phyloP scores from a whole-genome alignment of 106 monocot species.

The Dendrobium nobile region DNA sequence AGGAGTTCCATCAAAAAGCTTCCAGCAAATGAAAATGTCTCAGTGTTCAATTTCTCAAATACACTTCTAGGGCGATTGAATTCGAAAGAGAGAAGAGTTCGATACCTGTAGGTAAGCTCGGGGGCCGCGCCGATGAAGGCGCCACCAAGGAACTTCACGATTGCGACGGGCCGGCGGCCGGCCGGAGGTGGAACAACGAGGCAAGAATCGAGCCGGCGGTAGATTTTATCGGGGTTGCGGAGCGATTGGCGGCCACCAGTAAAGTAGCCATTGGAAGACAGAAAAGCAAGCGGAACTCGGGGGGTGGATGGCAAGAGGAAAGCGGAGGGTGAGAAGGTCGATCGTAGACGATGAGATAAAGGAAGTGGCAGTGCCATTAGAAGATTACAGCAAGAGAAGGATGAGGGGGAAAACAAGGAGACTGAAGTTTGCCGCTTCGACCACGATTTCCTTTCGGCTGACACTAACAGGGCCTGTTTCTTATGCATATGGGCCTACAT shows the following conservation, averaged over 20 bases:
- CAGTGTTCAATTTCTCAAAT: neutral
- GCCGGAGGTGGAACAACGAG: conserved; percentile 62
- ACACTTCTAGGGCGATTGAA: neutral
- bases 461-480: too few species aligned
- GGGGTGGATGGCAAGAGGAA: neutral
- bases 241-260: neutral
- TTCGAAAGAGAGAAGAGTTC: neutral
- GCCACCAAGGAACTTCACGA: conserved; percentile 86
- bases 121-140: conserved; percentile 85
- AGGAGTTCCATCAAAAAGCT: conserved; percentile 78
- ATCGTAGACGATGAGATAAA: neutral
- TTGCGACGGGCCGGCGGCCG: conserved; percentile 41
- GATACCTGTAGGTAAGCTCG: conserved; percentile 77
- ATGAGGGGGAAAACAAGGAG: neutral
- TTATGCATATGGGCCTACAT: too few species aligned
- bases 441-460: too few species aligned
- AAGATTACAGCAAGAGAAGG: neutral
- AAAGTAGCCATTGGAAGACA: conserved; percentile 1
- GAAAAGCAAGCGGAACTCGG: neutral
- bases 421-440: neutral
- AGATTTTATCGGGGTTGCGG: conserved; percentile 12
- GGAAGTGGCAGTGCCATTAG: neutral
- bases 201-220: conserved; percentile 47
- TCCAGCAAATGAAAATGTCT: neutral
- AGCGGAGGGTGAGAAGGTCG: neutral